A percentile compares a stretch with the other conserved stretches of the same genome.
Conservation (phyloP, 2,329 filamentous ascomycete species). For the Dothideomycetes sp. region DNA sequence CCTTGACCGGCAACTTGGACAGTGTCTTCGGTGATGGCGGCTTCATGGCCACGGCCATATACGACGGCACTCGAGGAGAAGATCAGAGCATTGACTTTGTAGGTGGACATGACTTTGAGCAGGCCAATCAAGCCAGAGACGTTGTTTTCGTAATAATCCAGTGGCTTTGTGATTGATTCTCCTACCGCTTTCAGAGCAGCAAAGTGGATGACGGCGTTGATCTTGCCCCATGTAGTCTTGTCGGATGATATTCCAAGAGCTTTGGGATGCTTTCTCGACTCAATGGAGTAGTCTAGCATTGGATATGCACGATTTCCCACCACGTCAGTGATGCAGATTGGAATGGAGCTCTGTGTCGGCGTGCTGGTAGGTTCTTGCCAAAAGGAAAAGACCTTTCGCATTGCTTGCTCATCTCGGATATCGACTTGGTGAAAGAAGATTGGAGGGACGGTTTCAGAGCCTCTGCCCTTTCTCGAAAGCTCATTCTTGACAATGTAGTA, state of each 20-base stretch:
- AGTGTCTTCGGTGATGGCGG: slow-evolving; percentile 5
- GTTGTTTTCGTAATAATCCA: slow-evolving; percentile 59
- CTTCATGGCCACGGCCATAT: slow-evolving; percentile 36
- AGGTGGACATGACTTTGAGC: slow-evolving; percentile 44
- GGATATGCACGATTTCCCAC: slow-evolving; percentile 4
- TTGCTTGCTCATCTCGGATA: slow-evolving; percentile 30
- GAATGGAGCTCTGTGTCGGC: slow-evolving; percentile 18
- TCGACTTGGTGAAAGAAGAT: slow-evolving; percentile 37
- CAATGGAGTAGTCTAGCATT: slow-evolving; percentile 3
- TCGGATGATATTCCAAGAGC: slow-evolving; percentile 14
- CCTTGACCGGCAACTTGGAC: slow-evolving; percentile 12
- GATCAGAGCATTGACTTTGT: slow-evolving; percentile 53
- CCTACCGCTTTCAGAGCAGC: slow-evolving; percentile 57
- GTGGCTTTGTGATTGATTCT: slow-evolving; percentile 49
- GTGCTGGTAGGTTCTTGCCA: slow-evolving; percentile 22
- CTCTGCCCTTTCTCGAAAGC: slow-evolving; percentile 26
- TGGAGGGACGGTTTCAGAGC: slow-evolving; percentile 30
- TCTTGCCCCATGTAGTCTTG: slow-evolving; percentile 33
- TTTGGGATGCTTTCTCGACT: slow-evolving; percentile 1
- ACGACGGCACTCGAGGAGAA: slow-evolving; percentile 60
- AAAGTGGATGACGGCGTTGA: slow-evolving; percentile 57
- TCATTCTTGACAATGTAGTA: slow-evolving; percentile 25
- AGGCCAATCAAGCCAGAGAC: slow-evolving; percentile 53
- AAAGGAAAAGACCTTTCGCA: slow-evolving; percentile 28
- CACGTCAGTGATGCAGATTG: slow-evolving; percentile 8